These are phyloP conservation scores for Macrotyloma uniflorum DNA, from an alignment of 306 rosid species.

Conservation along the genomic window DNA sequence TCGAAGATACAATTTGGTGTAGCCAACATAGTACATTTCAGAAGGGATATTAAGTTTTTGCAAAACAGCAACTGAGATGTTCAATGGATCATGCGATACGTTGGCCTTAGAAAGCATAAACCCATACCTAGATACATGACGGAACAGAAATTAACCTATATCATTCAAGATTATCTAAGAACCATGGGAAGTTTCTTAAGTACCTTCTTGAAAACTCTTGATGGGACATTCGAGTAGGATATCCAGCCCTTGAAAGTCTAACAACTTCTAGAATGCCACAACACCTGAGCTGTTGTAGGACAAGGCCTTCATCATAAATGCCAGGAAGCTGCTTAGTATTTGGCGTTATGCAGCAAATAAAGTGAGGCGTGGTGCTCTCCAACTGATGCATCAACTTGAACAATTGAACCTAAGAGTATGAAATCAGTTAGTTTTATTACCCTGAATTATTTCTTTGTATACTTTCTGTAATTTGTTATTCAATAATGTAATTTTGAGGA, in stretches of 20 bases:
- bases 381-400: conserved; percentile 74
- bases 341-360: conserved; percentile 87
- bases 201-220: conserved; percentile 88
- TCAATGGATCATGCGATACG: conserved; percentile 68
- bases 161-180: conserved; percentile 34
- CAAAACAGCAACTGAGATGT: conserved; percentile 70
- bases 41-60: conserved; percentile 69
- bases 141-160: conserved; percentile 30
- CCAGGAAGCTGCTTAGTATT: conserved; percentile 77
- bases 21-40: conserved; percentile 90
- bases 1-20: conserved; percentile 78
- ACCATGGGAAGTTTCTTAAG: conserved; percentile 18
- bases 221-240: conserved; percentile 81
- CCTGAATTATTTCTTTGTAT: conserved; percentile 4
- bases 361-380: conserved; percentile 86
- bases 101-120: conserved; percentile 58
- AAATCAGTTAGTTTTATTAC: conserved; percentile 36
- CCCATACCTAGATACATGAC: conserved; percentile 60
- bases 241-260: conserved; percentile 79
- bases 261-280: conserved; percentile 70
- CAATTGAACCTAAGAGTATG: conserved; percentile 62
- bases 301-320: conserved; percentile 63
- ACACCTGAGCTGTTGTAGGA: conserved; percentile 79
- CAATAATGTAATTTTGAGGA: conserved; percentile 16
- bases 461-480: background rate